These are phyloP conservation scores for Crithidia acanthocephali DNA, from an alignment of 208 protist species.

Conservation along the genomic window DNA sequence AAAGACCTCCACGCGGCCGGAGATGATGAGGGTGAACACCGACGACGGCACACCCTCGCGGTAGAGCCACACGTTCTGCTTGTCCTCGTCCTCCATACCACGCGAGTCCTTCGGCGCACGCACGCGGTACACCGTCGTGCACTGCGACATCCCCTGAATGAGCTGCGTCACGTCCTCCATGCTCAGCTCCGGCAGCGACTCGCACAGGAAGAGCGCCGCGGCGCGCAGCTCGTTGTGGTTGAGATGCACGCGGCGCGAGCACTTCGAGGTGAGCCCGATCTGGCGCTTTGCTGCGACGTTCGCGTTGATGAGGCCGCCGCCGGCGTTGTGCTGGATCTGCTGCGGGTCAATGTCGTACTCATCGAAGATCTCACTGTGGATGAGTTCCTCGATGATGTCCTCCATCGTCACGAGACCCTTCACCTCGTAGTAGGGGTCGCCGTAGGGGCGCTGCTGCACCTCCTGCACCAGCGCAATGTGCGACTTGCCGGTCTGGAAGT, in stretches of 20 bases:
- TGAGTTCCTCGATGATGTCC: conserved; percentile 97
- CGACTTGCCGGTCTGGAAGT: conserved; percentile 93
- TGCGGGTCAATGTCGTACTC: conserved; percentile 93
- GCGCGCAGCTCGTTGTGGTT: conserved; percentile 88
- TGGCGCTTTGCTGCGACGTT: conserved; percentile 52
- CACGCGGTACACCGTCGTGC: conserved; percentile 76
- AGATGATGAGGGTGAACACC: conserved; percentile 87
- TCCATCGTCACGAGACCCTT: conserved; percentile 97
- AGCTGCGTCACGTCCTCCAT: conserved; percentile 56
- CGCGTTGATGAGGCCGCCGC: conserved; percentile 10
- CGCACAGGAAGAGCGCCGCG: conserved; percentile 80
- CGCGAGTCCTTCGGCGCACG: conserved; percentile 78
- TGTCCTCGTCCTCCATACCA: conserved; percentile 74
- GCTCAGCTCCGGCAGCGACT: conserved; percentile 79
- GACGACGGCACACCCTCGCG: conserved; percentile 74
- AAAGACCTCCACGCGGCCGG: conserved; percentile 87
- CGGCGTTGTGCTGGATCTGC: conserved; percentile 20
- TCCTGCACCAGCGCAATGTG: conserved; percentile 96
- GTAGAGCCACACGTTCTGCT: conserved; percentile 93
- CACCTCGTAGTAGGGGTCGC: conserved; percentile 95
- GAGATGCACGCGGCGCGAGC: conserved; percentile 71
- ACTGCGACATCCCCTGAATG: conserved; percentile 56
- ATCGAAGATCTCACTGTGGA: conserved; percentile 97
- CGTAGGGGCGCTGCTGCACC: conserved; percentile 84
- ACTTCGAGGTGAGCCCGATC: conserved; percentile 80